These are phyloP conservation scores for Moesziomyces sp. DNA, from an alignment of 1,284 basidiomycete species.

Conservation along the genomic window DNA sequence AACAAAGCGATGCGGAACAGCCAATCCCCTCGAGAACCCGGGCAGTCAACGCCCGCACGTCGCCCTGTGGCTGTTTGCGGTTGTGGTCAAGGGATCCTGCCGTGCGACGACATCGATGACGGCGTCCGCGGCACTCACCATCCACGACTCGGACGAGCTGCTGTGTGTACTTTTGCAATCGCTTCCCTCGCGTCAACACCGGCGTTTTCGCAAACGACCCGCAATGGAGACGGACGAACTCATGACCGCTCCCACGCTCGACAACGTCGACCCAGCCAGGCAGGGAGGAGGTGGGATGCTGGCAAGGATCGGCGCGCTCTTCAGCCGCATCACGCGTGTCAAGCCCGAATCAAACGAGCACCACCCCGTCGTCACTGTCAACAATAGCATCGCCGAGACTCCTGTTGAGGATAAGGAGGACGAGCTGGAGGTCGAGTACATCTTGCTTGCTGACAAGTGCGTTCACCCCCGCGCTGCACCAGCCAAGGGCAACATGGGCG, in stretches of 20 bases:
- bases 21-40: too few relatives aligned
- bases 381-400: neutral
- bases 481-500: neutral
- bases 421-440: constrained; percentile 31
- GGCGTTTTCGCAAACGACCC: too few relatives aligned
- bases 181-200: neutral
- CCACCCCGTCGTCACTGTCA: too few relatives aligned
- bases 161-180: neutral
- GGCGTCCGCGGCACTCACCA: neutral
- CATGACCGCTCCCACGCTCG: neutral
- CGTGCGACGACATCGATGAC: neutral
- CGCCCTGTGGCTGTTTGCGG: too few relatives aligned
- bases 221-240: neutral
- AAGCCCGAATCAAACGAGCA: too few relatives aligned
- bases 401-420: constrained; percentile 3
- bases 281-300: neutral
- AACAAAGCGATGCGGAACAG: too few relatives aligned
- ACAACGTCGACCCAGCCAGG: too few relatives aligned
- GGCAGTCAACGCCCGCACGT: too few relatives aligned
- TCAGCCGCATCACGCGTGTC: neutral
- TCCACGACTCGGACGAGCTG: neutral
- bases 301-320: neutral
- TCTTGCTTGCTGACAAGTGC: constrained; percentile 28
- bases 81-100: too few relatives aligned
- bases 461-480: neutral